These are phyloP conservation scores for Tillandsia fasciculata DNA, from an alignment of 176 grass and related monocot species.

Conservation along the genomic window DNA sequence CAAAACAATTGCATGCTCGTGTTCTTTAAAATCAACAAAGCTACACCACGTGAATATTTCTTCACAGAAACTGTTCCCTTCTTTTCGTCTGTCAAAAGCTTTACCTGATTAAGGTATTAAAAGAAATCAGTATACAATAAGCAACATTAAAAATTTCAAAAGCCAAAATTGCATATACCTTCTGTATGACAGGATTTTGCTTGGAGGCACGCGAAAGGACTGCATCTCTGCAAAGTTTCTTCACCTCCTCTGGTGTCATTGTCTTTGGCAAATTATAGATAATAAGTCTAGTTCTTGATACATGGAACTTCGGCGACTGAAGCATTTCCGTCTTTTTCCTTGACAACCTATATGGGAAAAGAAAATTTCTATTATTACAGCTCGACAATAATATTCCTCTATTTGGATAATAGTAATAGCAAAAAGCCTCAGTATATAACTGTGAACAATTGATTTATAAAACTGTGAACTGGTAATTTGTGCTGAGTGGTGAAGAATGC, in stretches of 20 bases:
- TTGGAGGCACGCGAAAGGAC: conserved; percentile 68
- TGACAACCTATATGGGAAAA: conserved; percentile 37
- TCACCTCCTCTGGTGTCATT: conserved; percentile 75
- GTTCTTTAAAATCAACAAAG: conserved; percentile 96
- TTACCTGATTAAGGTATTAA: conserved; percentile 50
- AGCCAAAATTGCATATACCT: conserved; percentile 32
- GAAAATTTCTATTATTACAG: not conserved
- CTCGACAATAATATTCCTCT: no score
- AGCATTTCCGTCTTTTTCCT: conserved; percentile 89
- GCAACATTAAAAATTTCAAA: not conserved
- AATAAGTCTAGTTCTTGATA: conserved; percentile 83
- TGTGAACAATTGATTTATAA: no score
- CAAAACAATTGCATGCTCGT: conserved; percentile 87
- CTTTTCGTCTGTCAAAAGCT: conserved; percentile 74
- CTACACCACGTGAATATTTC: conserved; percentile 81
- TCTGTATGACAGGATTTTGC: conserved; percentile 81
- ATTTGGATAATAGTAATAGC: not conserved
- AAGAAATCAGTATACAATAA: not conserved
- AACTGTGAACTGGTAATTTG: no score
- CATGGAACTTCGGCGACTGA: conserved; percentile 92
- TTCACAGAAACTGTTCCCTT: conserved; percentile 47
- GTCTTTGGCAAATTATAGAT: conserved; percentile 96
- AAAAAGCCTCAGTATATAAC: not conserved
- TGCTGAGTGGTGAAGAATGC: not conserved
- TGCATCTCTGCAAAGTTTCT: conserved; percentile 88